Percentiles rank a stretch among this genome's conserved stretches.
Conservation (phyloP, 768 basidiomycete species). For the Rhodotorula babjevae region DNA sequence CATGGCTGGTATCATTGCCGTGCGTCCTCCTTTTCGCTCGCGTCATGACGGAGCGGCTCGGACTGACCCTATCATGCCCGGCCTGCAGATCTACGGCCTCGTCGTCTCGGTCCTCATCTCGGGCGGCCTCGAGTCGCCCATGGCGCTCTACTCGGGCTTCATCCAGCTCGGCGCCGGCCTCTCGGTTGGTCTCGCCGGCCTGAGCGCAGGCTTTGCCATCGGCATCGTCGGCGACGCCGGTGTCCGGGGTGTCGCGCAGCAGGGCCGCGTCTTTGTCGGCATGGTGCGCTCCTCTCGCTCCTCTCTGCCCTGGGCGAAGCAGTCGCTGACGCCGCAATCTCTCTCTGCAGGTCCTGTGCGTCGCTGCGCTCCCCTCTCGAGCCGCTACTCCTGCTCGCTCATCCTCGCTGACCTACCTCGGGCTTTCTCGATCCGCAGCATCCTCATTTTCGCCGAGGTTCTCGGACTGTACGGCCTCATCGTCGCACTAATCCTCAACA, state of each 20-base stretch:
- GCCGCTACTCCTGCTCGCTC: background rate
- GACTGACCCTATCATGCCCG: too few relatives aligned
- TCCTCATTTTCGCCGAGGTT: conserved; percentile 70
- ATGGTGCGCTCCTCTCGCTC: conserved; percentile 74
- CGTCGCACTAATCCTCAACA: conserved; percentile 94
- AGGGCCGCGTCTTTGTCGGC: conserved; percentile 49
- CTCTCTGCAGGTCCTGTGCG: background rate
- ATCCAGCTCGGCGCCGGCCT: conserved; percentile 90
- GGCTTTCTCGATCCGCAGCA: conserved; percentile 50
- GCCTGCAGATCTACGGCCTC: conserved; percentile 70
- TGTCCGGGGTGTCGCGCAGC: conserved; percentile 94
- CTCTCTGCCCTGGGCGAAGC: too few relatives aligned
- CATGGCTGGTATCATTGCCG: conserved; percentile 99
- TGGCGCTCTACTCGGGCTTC: conserved; percentile 91
- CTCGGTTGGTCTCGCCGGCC: conserved; percentile 85
- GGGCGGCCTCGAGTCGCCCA: conserved; percentile 61
- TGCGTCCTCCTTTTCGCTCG: conserved; percentile 52
- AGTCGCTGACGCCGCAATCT: too few relatives aligned
- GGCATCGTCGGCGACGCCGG: conserved; percentile 99
- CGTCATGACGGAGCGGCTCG: too few relatives aligned
- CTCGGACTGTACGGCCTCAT: conserved; percentile 49
- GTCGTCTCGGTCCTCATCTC: conserved; percentile 98
- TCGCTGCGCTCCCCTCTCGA: background rate
- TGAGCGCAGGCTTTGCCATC: conserved; percentile 92
- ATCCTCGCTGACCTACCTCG: background rate